Conservation (phyloP, 2,329 filamentous ascomycete species). For the Colletotrichum sp. region DNA sequence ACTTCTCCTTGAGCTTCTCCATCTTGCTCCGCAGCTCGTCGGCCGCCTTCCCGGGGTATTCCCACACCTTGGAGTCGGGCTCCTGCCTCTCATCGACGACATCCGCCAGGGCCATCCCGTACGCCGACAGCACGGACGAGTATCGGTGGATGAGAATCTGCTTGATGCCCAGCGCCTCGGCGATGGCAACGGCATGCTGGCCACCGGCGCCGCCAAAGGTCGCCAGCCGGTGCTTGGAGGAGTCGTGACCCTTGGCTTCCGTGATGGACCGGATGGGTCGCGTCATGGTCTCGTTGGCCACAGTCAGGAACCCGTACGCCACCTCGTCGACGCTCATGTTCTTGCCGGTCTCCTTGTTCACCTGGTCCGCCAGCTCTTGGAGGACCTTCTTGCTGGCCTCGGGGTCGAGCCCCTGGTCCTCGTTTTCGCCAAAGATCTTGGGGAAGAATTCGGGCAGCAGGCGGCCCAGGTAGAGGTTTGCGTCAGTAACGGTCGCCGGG, state of each 20-base stretch:
- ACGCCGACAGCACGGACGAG: slow-evolving; percentile 87
- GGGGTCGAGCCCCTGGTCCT: slow-evolving; percentile 79
- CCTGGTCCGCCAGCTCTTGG: slow-evolving; percentile 75
- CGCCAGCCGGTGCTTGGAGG: slow-evolving; percentile 86
- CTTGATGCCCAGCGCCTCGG: slow-evolving; percentile 80
- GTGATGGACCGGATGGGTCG: slow-evolving; percentile 89
- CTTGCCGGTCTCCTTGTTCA: slow-evolving; percentile 77
- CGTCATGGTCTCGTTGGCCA: slow-evolving; percentile 92
- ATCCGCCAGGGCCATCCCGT: slow-evolving; percentile 91
- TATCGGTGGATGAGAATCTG: slow-evolving; percentile 89
- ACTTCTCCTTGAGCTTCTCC: slow-evolving; percentile 79
- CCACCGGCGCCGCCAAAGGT: slow-evolving; percentile 93
- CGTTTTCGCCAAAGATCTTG: slow-evolving; percentile 91
- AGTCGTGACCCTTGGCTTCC: slow-evolving; percentile 91
- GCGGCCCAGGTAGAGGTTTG: slow-evolving; percentile 84
- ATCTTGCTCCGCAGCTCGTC: slow-evolving; percentile 75
- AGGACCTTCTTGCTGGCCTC: slow-evolving; percentile 79
- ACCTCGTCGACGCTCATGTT: slow-evolving; percentile 82
- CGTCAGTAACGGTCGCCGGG: slow-evolving; percentile 91
- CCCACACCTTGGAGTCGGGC: slow-evolving; percentile 69
- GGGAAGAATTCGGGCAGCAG: slow-evolving; percentile 91
- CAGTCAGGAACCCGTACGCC: slow-evolving; percentile 86
- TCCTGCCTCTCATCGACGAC: slow-evolving; percentile 92
- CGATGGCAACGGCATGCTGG: slow-evolving; percentile 91
- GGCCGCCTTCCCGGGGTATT: slow-evolving; percentile 61